Evolutionary conservation across 2,329 filamentous ascomycete species (phyloP).

Genomic region (Dactylellina haptotyla): DNA sequence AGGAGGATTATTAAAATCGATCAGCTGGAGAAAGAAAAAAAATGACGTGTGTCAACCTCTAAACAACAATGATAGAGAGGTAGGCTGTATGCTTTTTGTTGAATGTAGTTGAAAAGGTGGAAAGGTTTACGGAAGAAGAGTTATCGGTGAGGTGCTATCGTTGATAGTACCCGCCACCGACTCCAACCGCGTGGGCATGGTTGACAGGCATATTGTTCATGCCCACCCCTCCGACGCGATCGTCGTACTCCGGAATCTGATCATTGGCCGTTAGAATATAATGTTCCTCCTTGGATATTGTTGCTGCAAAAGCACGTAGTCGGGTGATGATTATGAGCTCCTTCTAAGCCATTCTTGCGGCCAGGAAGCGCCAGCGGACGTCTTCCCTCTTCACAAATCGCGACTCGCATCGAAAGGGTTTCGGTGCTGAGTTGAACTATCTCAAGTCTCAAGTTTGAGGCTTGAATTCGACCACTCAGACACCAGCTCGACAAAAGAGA

Average conservation of each 20-base stretch:
- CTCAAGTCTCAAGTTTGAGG: conserved; percentile 42
- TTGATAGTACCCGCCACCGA: conserved; percentile 52
- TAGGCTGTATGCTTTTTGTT: conserved; percentile 5
- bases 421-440: conserved; percentile 31
- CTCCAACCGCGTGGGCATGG: conserved; percentile 50
- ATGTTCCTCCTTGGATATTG: conserved; percentile 13
- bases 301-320: conserved; percentile 1
- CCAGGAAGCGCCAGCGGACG: conserved; percentile 13
- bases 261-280: conserved; percentile 32
- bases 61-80: conserved; percentile 44
- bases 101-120: background rate
- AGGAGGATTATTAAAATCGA: conserved; percentile 31
- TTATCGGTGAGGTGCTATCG: conserved; percentile 10
- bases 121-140: background rate
- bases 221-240: conserved; percentile 49
- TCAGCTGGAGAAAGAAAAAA: conserved; percentile 5
- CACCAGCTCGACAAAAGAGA: conserved; percentile 43
- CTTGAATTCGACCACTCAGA: conserved; percentile 49
- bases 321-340: background rate
- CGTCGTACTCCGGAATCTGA: conserved; percentile 52
- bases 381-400: conserved; percentile 24
- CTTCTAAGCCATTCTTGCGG: conserved; percentile 8
- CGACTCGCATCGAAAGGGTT: conserved; percentile 10
- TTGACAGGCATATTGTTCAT: conserved; percentile 52
- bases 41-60: conserved; percentile 29